Evolutionary conservation across 1,139 yeast genomes (phyloP).

Genomic region (Keqinozyma sinolaborantium): DNA sequence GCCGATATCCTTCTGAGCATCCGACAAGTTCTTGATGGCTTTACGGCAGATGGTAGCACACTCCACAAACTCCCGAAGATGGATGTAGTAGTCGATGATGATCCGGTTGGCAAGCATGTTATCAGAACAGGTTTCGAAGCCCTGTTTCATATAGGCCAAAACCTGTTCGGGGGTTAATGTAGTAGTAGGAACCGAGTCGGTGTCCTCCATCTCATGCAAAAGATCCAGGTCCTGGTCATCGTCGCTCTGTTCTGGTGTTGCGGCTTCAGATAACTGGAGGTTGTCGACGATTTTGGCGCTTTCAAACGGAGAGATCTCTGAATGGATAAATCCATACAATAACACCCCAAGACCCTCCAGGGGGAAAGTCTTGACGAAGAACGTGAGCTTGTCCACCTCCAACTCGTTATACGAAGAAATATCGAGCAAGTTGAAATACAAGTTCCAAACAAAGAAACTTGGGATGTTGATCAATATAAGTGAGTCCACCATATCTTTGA

Average conservation of each 20-base stretch:
- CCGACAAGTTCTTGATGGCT: constrained; percentile 59
- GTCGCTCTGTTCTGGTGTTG: constrained; percentile 6
- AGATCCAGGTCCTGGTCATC: constrained; percentile 16
- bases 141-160: constrained; percentile 50
- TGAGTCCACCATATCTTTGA: constrained; percentile 62
- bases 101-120: constrained; percentile 66
- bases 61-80: constrained; percentile 58
- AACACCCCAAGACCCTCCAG: constrained; percentile 62
- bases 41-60: constrained; percentile 59
- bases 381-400: constrained; percentile 43
- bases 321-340: constrained; percentile 54
- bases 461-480: constrained; percentile 66
- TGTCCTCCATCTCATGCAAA: constrained; percentile 6
- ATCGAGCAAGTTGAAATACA: constrained; percentile 77
- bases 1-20: constrained; percentile 44
- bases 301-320: constrained; percentile 66
- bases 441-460: constrained; percentile 67
- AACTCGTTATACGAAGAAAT: constrained; percentile 44
- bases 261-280: constrained; percentile 14
- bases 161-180: constrained; percentile 49
- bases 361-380: constrained; percentile 56
- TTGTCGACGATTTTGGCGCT: constrained; percentile 17
- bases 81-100: constrained; percentile 56
- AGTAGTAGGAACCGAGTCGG: constrained; percentile 3
- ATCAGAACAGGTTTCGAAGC: constrained; percentile 42